A percentile compares a stretch with the other conserved stretches of the same genome.
Conservation (phyloP, 805 yeast genomes). For the Barnettozyma sp. region DNA sequence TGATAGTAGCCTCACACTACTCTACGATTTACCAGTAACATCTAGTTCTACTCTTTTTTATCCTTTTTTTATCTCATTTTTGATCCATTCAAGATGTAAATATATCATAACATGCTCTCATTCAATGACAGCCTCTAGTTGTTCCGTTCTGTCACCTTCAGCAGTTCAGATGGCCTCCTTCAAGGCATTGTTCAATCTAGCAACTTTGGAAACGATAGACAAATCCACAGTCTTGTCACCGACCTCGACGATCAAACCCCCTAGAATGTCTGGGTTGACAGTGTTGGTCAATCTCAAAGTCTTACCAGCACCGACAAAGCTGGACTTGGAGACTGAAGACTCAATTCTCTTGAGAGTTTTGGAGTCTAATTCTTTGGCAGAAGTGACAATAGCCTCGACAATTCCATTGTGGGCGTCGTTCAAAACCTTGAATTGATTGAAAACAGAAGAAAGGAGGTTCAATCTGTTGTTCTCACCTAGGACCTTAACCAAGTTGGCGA, state of each 20-base stretch:
- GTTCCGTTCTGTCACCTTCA: background rate
- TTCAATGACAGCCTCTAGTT: constrained; percentile 4
- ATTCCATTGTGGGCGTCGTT: constrained; percentile 87
- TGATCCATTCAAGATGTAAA: background rate
- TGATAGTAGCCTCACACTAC: background rate
- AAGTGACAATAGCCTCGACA: constrained; percentile 88
- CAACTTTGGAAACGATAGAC: constrained; percentile 75
- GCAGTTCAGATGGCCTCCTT: constrained; percentile 66
- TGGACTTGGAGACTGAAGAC: constrained; percentile 68
- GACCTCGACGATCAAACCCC: constrained; percentile 93
- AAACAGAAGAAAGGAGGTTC: constrained; percentile 55
- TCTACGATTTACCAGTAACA: background rate
- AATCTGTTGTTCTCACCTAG: constrained; percentile 95
- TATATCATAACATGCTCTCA: constrained; percentile 6
- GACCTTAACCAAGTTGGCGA: constrained; percentile 72
- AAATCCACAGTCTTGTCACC: constrained; percentile 96
- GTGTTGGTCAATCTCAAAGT: constrained; percentile 76
- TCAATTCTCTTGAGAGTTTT: constrained; percentile 73
- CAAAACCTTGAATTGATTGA: constrained; percentile 65
- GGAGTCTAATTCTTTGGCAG: constrained; percentile 78
- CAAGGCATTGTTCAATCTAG: constrained; percentile 83
- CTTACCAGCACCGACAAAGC: constrained; percentile 79
- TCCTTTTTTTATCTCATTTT: background rate
- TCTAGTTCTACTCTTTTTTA: background rate
- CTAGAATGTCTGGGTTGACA: constrained; percentile 85